These are phyloP conservation scores for Physaria fendleri DNA, from an alignment of 345 rosid species.

Conservation along the genomic window DNA sequence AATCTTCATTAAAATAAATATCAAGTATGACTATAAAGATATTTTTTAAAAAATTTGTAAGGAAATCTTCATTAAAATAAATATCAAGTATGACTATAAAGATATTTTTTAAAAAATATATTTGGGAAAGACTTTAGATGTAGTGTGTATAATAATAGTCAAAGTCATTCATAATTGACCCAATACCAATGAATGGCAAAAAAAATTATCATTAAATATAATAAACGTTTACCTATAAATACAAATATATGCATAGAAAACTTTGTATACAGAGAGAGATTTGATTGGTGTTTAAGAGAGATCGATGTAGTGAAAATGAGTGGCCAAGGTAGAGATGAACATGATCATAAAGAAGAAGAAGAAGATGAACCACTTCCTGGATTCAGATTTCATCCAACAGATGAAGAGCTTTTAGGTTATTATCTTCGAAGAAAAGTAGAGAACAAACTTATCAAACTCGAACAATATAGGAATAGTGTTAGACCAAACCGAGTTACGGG, in stretches of 20 bases:
- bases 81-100: no score
- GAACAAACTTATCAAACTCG: slow-evolving; percentile 35
- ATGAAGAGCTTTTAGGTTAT: slow-evolving; percentile 46
- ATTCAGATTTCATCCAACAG: slow-evolving; percentile 49
- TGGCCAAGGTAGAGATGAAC: no score
- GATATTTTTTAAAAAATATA: background rate
- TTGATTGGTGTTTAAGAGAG: slow-evolving; percentile 5
- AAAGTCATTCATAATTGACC: slow-evolving; percentile 29
- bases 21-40: no score
- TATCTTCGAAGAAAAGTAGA: slow-evolving; percentile 51
- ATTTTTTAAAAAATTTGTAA: no score
- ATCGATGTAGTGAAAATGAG: slow-evolving; percentile 33
- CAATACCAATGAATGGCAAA: background rate
- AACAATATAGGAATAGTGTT: slow-evolving; percentile 65
- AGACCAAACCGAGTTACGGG: slow-evolving; percentile 79
- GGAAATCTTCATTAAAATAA: no score
- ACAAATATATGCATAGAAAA: background rate
- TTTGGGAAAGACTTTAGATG: background rate
- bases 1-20: no score
- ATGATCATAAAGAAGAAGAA: slow-evolving; percentile 23
- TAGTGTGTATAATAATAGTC: slow-evolving; percentile 17
- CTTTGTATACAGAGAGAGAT: background rate
- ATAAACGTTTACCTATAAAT: slow-evolving; percentile 6
- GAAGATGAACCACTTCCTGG: slow-evolving; percentile 40
- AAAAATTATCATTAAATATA: background rate